These are phyloP conservation scores for Paramecium tetraurelia DNA, from an alignment of 73 alveolate genomes.

Conservation along the genomic window DNA sequence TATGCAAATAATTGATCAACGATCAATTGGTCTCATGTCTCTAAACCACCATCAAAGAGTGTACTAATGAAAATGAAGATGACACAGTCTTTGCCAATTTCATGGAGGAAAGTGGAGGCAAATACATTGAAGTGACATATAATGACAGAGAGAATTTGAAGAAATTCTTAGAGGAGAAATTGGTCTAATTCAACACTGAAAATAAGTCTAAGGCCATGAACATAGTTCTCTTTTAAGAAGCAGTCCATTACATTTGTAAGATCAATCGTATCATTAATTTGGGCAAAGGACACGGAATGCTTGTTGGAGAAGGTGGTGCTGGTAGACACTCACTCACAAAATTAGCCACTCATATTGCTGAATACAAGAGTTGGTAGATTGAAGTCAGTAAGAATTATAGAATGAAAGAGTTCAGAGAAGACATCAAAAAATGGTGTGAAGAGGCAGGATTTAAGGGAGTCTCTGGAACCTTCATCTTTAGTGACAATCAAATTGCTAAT, in stretches of 20 bases:
- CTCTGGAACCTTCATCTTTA: constrained; percentile 60
- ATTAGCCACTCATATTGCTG: constrained; percentile 91
- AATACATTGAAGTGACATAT: constrained; percentile 84
- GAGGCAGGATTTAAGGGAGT: constrained; percentile 78
- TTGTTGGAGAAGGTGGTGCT: constrained; percentile 97
- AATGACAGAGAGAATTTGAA: constrained; percentile 69
- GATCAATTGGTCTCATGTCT: constrained; percentile 79
- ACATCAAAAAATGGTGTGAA: constrained; percentile 84
- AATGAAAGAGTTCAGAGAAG: constrained; percentile 87
- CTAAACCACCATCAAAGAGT: constrained; percentile 82
- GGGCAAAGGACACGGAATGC: constrained; percentile 97
- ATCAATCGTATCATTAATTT: constrained; percentile 91
- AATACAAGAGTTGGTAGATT: constrained; percentile 79
- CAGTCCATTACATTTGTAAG: constrained; percentile 92
- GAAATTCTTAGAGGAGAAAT: constrained; percentile 77
- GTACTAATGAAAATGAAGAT: constrained; percentile 71
- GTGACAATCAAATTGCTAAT: constrained; percentile 71
- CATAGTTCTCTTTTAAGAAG: constrained; percentile 89
- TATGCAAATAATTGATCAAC: constrained; percentile 70
- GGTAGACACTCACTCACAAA: constrained; percentile 97
- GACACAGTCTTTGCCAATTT: constrained; percentile 77
- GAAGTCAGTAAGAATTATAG: constrained; percentile 88
- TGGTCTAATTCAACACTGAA: constrained; percentile 85
- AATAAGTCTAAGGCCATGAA: constrained; percentile 85
- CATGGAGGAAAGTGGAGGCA: constrained; percentile 74